Evolutionary conservation across 2,329 filamentous ascomycete species (phyloP).

Genomic region (Aspergillus puulaauensis): DNA sequence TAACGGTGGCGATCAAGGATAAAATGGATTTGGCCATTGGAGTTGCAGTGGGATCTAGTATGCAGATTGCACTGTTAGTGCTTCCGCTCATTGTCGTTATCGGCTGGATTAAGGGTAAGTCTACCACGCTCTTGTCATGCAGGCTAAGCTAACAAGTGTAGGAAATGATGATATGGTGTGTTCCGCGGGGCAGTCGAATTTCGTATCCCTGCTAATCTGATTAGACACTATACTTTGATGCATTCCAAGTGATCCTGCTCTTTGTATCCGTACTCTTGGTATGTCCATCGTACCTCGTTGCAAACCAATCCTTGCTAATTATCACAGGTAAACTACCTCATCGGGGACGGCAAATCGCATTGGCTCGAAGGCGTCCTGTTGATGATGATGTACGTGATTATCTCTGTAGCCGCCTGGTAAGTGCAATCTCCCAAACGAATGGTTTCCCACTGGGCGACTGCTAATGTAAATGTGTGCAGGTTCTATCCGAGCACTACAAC

Average conservation of each 20-base stretch:
- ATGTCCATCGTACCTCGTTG: conserved; percentile 9
- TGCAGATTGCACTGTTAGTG: conserved; percentile 65
- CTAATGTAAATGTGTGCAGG: too few species aligned
- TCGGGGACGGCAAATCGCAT: conserved; percentile 59
- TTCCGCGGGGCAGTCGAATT: background rate
- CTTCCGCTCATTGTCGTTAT: conserved; percentile 61
- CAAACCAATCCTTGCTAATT: conserved; percentile 4
- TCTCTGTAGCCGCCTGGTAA: conserved; percentile 60
- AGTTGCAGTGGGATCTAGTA: conserved; percentile 64
- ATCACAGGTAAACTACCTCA: conserved; percentile 60
- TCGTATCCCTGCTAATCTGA: conserved; percentile 11
- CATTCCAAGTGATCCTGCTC: conserved; percentile 74
- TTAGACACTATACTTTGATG: conserved; percentile 74
- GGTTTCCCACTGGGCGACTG: background rate
- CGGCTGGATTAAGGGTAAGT: conserved; percentile 56
- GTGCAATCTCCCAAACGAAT: conserved; percentile 11
- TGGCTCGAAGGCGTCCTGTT: conserved; percentile 63
- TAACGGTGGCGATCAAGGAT: conserved; percentile 62
- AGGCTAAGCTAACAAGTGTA: conserved; percentile 13
- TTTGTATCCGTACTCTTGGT: conserved; percentile 56
- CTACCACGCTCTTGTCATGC: background rate
- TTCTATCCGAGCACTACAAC: too few species aligned
- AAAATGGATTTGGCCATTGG: conserved; percentile 69
- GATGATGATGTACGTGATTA: conserved; percentile 62
- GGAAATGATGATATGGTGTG: conserved; percentile 57